These are phyloP conservation scores for Cercospora janseana DNA, from an alignment of 2,329 filamentous ascomycete species.

Conservation along the genomic window DNA sequence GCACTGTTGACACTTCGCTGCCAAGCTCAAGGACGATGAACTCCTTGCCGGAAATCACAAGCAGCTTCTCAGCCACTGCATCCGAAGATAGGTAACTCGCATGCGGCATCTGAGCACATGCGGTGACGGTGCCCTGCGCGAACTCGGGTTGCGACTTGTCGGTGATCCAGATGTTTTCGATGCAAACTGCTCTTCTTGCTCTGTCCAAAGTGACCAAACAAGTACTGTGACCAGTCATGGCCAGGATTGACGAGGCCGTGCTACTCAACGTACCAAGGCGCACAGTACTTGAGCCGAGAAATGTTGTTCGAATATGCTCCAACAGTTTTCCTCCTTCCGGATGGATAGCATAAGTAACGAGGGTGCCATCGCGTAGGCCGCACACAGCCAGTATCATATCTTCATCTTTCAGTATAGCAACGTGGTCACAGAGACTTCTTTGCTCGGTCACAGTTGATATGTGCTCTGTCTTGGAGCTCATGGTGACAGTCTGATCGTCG, in stretches of 20 bases:
- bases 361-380: slow-evolving; percentile 34
- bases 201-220: slow-evolving; percentile 31
- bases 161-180: slow-evolving; percentile 33
- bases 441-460: slow-evolving; percentile 5
- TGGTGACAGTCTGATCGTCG: neutral
- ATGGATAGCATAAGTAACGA: slow-evolving; percentile 23
- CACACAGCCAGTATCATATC: slow-evolving; percentile 25
- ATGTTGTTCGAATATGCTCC: slow-evolving; percentile 13
- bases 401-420: slow-evolving; percentile 23
- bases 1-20: slow-evolving; percentile 24
- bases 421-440: slow-evolving; percentile 28
- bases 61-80: slow-evolving; percentile 26
- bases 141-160: slow-evolving; percentile 32
- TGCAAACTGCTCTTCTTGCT: slow-evolving; percentile 8
- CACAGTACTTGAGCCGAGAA: slow-evolving; percentile 32
- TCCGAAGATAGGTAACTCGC: slow-evolving; percentile 23
- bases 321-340: slow-evolving; percentile 8
- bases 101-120: slow-evolving; percentile 28
- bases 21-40: slow-evolving; percentile 27
- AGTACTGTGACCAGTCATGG: slow-evolving; percentile 29
- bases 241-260: slow-evolving; percentile 23
- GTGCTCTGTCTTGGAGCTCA: slow-evolving; percentile 10
- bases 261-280: slow-evolving; percentile 23
- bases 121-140: slow-evolving; percentile 28
- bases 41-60: slow-evolving; percentile 29